phyloP scores from a whole-genome alignment of 129 eudicot genomes.

The Tanacetum coccineum region DNA sequence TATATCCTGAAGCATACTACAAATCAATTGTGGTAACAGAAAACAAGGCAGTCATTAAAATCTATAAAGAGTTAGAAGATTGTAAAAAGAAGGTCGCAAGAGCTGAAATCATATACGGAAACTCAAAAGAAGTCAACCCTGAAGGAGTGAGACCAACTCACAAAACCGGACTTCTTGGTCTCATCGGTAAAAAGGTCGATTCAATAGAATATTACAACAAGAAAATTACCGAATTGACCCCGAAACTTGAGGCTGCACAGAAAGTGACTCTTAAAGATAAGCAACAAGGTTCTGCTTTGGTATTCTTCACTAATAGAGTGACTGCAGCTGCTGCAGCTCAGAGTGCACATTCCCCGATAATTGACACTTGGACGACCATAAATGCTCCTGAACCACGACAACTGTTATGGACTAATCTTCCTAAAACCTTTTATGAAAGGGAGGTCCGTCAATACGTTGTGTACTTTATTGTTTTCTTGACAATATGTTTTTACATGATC shows the following conservation, averaged over 20 bases:
- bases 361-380: slow-evolving; percentile 76
- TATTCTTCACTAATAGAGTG: slow-evolving; percentile 61
- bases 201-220: slow-evolving; percentile 59
- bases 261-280: slow-evolving; percentile 61
- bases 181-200: slow-evolving; percentile 63
- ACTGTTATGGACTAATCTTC: slow-evolving; percentile 66
- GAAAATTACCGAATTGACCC: slow-evolving; percentile 58
- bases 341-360: slow-evolving; percentile 62
- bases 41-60: slow-evolving; percentile 63
- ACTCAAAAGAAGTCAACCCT: slow-evolving; percentile 49
- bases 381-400: slow-evolving; percentile 89
- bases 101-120: slow-evolving; percentile 56
- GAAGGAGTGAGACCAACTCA: slow-evolving; percentile 55
- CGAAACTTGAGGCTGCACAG: slow-evolving; percentile 71
- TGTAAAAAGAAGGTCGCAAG: slow-evolving; percentile 66
- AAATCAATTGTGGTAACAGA: slow-evolving; percentile 71
- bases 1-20: slow-evolving; percentile 82
- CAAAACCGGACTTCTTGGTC: slow-evolving; percentile 69
- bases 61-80: slow-evolving; percentile 63
- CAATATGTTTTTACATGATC: slow-evolving; percentile 77
- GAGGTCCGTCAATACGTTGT: slow-evolving; percentile 57
- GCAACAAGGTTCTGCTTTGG: slow-evolving; percentile 63
- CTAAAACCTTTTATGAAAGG: slow-evolving; percentile 55
- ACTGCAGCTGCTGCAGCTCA: slow-evolving; percentile 87
- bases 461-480: slow-evolving; percentile 62